phyloP scores from a whole-genome alignment of 495 filamentous ascomycete species.

The Aspergillus coremiiformis region DNA sequence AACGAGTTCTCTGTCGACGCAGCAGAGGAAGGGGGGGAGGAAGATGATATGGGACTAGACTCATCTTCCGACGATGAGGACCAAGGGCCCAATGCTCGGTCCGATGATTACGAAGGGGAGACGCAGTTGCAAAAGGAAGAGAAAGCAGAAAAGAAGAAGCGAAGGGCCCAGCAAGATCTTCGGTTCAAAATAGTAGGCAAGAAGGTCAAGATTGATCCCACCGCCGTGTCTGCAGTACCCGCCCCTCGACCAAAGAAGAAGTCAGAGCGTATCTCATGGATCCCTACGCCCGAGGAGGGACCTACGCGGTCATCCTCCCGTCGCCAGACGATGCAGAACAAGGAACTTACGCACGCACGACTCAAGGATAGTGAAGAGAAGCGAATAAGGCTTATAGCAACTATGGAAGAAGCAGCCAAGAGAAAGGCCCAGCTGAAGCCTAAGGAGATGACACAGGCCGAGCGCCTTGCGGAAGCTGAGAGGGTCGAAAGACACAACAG shows the following conservation, averaged over 20 bases:
- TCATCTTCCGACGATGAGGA: conserved; percentile 71
- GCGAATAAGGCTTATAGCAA: conserved; percentile 66
- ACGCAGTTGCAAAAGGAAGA: conserved; percentile 61
- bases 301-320: conserved; percentile 78
- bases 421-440: conserved; percentile 68
- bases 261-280: conserved; percentile 83
- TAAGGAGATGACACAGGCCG: conserved; percentile 78
- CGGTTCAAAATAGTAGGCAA: conserved; percentile 46
- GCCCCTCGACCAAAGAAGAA: conserved; percentile 78
- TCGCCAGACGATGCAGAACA: conserved; percentile 73
- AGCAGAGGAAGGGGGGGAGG: conserved; percentile 56
- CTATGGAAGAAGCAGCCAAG: conserved; percentile 83
- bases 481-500: conserved; percentile 74
- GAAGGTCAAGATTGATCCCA: conserved; percentile 59
- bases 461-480: conserved; percentile 77
- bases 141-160: conserved; percentile 56
- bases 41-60: conserved; percentile 71
- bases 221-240: conserved; percentile 37
- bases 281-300: conserved; percentile 69
- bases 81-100: conserved; percentile 56
- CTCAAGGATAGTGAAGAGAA: conserved; percentile 77
- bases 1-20: conserved; percentile 64
- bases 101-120: conserved; percentile 52
- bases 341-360: conserved; percentile 71
- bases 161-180: conserved; percentile 57